These are phyloP conservation scores for Camellia granthamiana DNA, from an alignment of 148 eudicot genomes.

Conservation along the genomic window DNA sequence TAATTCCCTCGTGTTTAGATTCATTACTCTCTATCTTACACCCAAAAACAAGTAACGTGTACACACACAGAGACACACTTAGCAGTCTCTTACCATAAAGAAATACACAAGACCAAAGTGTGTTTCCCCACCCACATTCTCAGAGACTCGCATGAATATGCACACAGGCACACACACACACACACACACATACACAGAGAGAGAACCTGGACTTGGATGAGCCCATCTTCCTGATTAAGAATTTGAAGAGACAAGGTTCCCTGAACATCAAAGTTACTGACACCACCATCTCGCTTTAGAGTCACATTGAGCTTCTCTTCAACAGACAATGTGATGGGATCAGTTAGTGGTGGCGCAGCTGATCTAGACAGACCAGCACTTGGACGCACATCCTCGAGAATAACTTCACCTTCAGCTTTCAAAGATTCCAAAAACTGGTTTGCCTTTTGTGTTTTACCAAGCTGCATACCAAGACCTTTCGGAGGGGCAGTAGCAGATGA, in stretches of 20 bases:
- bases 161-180: neutral
- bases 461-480: slow-evolving; percentile 91
- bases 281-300: slow-evolving; percentile 84
- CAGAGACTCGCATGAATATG: slow-evolving; percentile 6
- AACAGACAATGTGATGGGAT: slow-evolving; percentile 82
- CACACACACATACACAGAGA: neutral
- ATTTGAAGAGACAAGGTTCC: slow-evolving; percentile 89
- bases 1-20: neutral
- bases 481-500: slow-evolving; percentile 88
- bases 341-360: slow-evolving; percentile 80
- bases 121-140: neutral
- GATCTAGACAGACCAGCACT: slow-evolving; percentile 58
- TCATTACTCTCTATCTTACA: neutral
- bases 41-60: neutral
- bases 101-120: no score
- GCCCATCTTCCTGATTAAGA: slow-evolving; percentile 85
- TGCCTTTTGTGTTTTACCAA: slow-evolving; percentile 79
- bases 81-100: slow-evolving; percentile 22
- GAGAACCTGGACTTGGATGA: slow-evolving; percentile 92
- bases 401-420: slow-evolving; percentile 97
- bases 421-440: slow-evolving; percentile 92
- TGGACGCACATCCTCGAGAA: slow-evolving; percentile 89
- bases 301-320: slow-evolving; percentile 94
- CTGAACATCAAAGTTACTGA: slow-evolving; percentile 90
- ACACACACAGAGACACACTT: slow-evolving; percentile 23